A percentile compares a stretch with the other conserved stretches of the same genome.
phyloP scores from a whole-genome alignment of 331 rosid species.

The Arachis monticola region DNA sequence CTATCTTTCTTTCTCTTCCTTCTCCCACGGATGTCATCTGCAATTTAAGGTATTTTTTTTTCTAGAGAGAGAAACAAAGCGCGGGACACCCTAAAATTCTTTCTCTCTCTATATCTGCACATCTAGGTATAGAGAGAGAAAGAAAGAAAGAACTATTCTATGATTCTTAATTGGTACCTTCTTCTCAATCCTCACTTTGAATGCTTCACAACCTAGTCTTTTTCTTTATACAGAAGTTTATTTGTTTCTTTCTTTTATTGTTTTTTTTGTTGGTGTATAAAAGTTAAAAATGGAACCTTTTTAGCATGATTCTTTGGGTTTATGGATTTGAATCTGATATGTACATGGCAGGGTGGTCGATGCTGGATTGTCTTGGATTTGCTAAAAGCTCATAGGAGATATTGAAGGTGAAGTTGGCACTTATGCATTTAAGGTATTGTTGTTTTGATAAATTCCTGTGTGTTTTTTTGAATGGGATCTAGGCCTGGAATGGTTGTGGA shows the following conservation, averaged over 20 bases:
- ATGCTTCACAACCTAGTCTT: not conserved
- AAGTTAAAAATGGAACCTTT: conserved; percentile 21
- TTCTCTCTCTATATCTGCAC: conserved; percentile 3
- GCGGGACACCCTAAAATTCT: conserved; percentile 46
- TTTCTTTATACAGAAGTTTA: not conserved
- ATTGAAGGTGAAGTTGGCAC: conserved; percentile 25
- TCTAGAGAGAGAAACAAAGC: conserved; percentile 31
- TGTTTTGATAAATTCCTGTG: conserved; percentile 47
- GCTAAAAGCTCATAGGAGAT: conserved; percentile 35
- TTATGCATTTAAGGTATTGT: conserved; percentile 32
- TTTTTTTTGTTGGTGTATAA: not conserved
- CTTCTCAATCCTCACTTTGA: conserved; percentile 25
- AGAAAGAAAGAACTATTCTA: conserved; percentile 20
- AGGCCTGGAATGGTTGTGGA: conserved; percentile 43
- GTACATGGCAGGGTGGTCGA: conserved; percentile 65
- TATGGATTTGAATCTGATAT: conserved; percentile 47
- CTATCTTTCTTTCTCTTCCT: conserved; percentile 4
- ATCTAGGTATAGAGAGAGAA: conserved; percentile 13
- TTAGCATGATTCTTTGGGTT: conserved; percentile 32
- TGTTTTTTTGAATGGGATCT: conserved; percentile 37
- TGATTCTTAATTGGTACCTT: conserved; percentile 43
- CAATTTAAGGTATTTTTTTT: conserved; percentile 33
- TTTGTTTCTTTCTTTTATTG: not conserved
- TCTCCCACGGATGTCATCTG: conserved; percentile 34
- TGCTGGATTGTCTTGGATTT: conserved; percentile 44